These are phyloP conservation scores for Podospora didyma DNA, from an alignment of 495 filamentous ascomycete species.

Conservation along the genomic window DNA sequence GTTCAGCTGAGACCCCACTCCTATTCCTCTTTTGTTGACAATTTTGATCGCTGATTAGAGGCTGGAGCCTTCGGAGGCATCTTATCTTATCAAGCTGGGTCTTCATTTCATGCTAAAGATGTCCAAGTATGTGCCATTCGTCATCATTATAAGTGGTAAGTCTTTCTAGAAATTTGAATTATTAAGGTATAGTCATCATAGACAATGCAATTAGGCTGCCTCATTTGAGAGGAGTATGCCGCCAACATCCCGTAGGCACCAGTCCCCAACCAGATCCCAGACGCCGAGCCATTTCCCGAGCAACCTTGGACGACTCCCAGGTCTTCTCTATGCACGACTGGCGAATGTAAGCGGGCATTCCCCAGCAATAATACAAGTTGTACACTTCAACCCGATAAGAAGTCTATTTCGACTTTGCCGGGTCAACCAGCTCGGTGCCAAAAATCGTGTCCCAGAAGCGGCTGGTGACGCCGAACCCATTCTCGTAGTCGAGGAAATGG, in stretches of 20 bases:
- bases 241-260: background rate
- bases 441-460: slow-evolving; percentile 94
- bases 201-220: background rate
- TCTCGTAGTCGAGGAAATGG: slow-evolving; percentile 94
- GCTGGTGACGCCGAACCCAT: slow-evolving; percentile 98
- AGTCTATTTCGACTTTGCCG: slow-evolving; percentile 55
- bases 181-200: background rate
- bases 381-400: background rate
- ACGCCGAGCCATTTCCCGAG: background rate
- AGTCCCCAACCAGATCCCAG: background rate
- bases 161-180: background rate
- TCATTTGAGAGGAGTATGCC: background rate
- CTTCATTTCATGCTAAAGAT: too few relatives aligned
- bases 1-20: too few relatives aligned
- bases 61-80: too few relatives aligned
- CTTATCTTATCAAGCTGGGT: too few relatives aligned
- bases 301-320: background rate
- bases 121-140: too few relatives aligned
- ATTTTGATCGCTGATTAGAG: too few relatives aligned
- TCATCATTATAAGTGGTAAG: too few relatives aligned
- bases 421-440: slow-evolving; percentile 68
- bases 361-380: background rate
- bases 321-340: background rate
- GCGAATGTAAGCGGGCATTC: background rate
- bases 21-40: too few relatives aligned